Evolutionary conservation across 169 alveolate genomes (phyloP).

Genomic region (Eimeria maxima): DNA sequence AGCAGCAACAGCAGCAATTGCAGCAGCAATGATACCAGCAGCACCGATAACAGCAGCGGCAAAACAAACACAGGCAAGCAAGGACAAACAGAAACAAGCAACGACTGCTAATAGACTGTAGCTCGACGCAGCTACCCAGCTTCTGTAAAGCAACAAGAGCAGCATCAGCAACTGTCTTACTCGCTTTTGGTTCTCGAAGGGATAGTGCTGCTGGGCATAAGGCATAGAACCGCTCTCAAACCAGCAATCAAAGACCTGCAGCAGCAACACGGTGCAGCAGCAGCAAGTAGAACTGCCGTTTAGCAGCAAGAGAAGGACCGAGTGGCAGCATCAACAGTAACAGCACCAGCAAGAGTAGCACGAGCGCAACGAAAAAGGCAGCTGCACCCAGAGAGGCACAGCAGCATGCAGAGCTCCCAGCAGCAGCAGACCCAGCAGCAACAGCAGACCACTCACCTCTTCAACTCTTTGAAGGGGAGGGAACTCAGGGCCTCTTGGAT

Average conservation of each 20-base stretch:
- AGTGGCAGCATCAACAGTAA: background rate
- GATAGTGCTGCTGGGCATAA: slow-evolving; percentile 98
- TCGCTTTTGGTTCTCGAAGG: slow-evolving; percentile 96
- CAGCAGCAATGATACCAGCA: background rate
- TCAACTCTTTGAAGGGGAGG: slow-evolving; percentile 93
- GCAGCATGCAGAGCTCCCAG: too few species aligned
- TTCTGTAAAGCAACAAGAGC: slow-evolving; percentile 6
- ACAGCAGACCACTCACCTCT: slow-evolving; percentile 84
- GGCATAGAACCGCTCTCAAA: slow-evolving; percentile 99
- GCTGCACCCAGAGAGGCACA: too few species aligned
- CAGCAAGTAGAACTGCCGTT: background rate
- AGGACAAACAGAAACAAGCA: too few species aligned
- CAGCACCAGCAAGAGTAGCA: background rate
- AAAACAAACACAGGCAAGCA: too few species aligned
- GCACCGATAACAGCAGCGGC: background rate
- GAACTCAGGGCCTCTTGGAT: slow-evolving; percentile 95
- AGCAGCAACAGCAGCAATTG: too few species aligned
- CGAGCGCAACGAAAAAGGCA: background rate
- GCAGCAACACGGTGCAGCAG: slow-evolving; percentile 30
- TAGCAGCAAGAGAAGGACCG: background rate
- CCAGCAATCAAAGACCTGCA: slow-evolving; percentile 99
- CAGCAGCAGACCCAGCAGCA: background rate
- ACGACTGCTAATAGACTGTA: too few species aligned
- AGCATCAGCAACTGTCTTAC: slow-evolving; percentile 36
- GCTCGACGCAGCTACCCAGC: too few species aligned